Conservation (phyloP, 805 yeast genomes). For the Candida arabinofermentans region DNA sequence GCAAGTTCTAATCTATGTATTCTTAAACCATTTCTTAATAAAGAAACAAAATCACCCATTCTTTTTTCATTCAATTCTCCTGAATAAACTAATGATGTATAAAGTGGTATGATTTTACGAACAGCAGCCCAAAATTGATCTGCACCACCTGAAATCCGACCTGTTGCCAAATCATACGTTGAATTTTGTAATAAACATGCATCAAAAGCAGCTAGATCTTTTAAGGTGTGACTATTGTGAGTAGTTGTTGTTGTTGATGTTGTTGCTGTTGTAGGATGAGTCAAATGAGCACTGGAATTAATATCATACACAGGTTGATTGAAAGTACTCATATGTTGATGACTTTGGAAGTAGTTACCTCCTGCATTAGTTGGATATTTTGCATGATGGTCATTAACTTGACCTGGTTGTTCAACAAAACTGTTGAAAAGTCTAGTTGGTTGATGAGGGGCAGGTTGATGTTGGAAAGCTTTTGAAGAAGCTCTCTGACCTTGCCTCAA, state of each 20-base stretch:
- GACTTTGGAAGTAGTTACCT: neutral
- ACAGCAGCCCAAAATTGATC: slow-evolving; percentile 51
- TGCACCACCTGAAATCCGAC: slow-evolving; percentile 36
- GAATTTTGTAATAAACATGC: slow-evolving; percentile 40
- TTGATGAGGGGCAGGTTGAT: slow-evolving; percentile 23
- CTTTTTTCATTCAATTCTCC: slow-evolving; percentile 45
- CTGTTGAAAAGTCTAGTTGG: slow-evolving; percentile 21
- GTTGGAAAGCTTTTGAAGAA: slow-evolving; percentile 30
- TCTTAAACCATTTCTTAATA: slow-evolving; percentile 52
- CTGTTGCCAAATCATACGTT: slow-evolving; percentile 35
- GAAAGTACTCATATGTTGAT: neutral
- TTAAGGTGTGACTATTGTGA: neutral
- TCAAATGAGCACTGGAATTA: slow-evolving; percentile 1
- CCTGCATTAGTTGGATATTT: neutral
- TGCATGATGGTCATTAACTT: neutral
- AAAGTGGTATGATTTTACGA: slow-evolving; percentile 46
- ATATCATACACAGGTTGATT: slow-evolving; percentile 9
- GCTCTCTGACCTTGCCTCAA: slow-evolving; percentile 32
- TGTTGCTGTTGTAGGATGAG: slow-evolving; percentile 8
- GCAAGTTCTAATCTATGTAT: slow-evolving; percentile 52
- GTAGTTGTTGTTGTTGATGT: neutral
- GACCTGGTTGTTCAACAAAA: slow-evolving; percentile 15
- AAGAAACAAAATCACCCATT: slow-evolving; percentile 45
- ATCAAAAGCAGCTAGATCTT: slow-evolving; percentile 44
- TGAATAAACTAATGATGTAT: slow-evolving; percentile 41